Base-by-base conservation (phyloP, 495 filamentous ascomycete genomes). In the Pyrenula massariospora region DNA sequence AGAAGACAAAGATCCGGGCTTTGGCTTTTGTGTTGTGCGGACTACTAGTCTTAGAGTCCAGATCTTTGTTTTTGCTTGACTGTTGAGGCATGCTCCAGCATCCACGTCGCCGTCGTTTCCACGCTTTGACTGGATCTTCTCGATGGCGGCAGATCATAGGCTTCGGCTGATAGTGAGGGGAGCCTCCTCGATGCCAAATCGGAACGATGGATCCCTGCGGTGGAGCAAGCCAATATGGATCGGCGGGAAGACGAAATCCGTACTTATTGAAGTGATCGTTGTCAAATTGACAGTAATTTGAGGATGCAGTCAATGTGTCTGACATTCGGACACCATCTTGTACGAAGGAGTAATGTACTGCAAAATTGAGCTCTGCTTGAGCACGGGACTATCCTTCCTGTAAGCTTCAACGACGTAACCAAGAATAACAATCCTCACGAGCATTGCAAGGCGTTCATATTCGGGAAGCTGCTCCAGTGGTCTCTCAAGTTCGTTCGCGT, bases 161-260 rank as follows among this genome's bases (percentile, higher is more conserved):
- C 56, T 66, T 67, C 21, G 65, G 65, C 50, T 67, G 63, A 25
- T 67, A 67, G 23, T 66, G 61, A 2, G 65, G 65, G 19, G 61
- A 54, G 10, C 65, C 65, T 3, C 63, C 65, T 48, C 61, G 55
- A 54, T 67, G 65, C 65, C 65, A 67, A 3, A 67, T 22, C 12
- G 65, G 64, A n/a, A 67, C 50, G n/a, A 67, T 64, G 20, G 64
- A 66, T 8, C 65, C 65, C 54, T 66, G 63, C 1, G 63, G 63
- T 22, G 64, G 64, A 15, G 65, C 58, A 2, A 67, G 51, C 65
- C 65, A 67, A 22, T 64, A 65, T 21, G 65, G 63, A 59, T 67
- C 65, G 2, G 65, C 61, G n/a, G 61, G 61, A 19, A 67, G 53
- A 47, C 65, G 52, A 25, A 54, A 67, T 10, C 63, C 63, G 24